These are phyloP conservation scores for Sesbania bispinosa DNA, from an alignment of 306 rosid genomes.

Conservation along the genomic window DNA sequence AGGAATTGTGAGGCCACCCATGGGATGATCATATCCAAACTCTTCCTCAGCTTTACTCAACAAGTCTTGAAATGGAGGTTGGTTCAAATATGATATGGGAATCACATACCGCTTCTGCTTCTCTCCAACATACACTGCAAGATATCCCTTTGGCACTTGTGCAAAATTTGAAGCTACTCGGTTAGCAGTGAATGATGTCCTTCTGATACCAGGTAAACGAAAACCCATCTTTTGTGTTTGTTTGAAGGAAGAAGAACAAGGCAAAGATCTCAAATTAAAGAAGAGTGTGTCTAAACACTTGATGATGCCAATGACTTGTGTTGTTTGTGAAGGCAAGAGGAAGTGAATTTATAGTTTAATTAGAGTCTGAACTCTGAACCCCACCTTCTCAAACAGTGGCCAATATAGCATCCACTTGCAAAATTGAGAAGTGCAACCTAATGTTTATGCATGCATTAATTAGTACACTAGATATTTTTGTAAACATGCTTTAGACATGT, in stretches of 20 bases:
- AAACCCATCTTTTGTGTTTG: constrained; percentile 26
- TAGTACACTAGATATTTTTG: not conserved
- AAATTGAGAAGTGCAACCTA: not conserved
- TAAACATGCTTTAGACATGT: constrained; percentile 7
- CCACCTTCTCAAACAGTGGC: constrained; percentile 10
- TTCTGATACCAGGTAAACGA: constrained; percentile 24
- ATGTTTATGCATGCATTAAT: not conserved
- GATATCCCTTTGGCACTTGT: constrained; percentile 36
- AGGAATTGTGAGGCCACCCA: constrained; percentile 49
- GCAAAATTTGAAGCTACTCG: constrained; percentile 6
- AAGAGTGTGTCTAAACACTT: not conserved
- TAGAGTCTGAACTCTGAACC: not conserved
- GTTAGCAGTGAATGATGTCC: not conserved
- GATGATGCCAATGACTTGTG: constrained; percentile 1
- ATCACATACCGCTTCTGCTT: constrained; percentile 35
- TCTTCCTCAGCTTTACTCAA: constrained; percentile 35
- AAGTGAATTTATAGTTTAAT: constrained; percentile 26
- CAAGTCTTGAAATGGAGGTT: constrained; percentile 38
- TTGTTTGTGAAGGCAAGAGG: constrained; percentile 1
- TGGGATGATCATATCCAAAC: constrained; percentile 50
- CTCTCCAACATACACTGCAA: constrained; percentile 50
- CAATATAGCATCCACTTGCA: not conserved
- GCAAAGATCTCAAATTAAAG: not conserved
- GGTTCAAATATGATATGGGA: constrained; percentile 42
- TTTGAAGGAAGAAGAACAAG: not conserved